Percentiles rank a stretch among this genome's conserved stretches.
phyloP scores from a whole-genome alignment of 345 rosid genomes.

The Viola odorata region DNA sequence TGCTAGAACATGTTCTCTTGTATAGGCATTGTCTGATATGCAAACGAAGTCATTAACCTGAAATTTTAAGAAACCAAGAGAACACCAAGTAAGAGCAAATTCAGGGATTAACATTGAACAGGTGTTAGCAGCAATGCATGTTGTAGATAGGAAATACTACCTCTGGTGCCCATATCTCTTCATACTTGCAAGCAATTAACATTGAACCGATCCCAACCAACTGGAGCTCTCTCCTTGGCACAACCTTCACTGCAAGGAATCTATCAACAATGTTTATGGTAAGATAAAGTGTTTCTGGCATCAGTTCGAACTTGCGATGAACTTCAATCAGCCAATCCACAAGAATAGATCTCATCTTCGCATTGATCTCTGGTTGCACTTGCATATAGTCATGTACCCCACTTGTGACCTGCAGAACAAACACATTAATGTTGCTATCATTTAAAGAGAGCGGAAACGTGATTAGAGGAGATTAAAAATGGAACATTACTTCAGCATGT shows the following conservation, averaged over 20 bases:
- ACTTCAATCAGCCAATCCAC: constrained; percentile 89
- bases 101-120: neutral
- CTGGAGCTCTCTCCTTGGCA: constrained; percentile 69
- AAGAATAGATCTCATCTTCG: constrained; percentile 79
- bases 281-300: constrained; percentile 81
- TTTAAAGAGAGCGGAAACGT: neutral
- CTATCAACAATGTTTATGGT: constrained; percentile 75
- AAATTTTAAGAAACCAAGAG: constrained; percentile 5
- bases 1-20: constrained; percentile 58
- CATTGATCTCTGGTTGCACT: constrained; percentile 62
- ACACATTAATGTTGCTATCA: neutral
- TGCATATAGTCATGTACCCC: constrained; percentile 60
- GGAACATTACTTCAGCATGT: constrained; percentile 42
- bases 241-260: constrained; percentile 55
- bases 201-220: constrained; percentile 72
- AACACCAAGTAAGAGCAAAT: neutral
- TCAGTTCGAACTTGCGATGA: constrained; percentile 71
- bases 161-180: constrained; percentile 97
- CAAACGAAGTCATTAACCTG: constrained; percentile 79
- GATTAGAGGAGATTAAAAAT: neutral
- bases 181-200: constrained; percentile 92
- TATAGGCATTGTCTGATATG: constrained; percentile 81
- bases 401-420: constrained; percentile 41
- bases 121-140: neutral
- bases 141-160: constrained; percentile 11